Conservation (phyloP, 2,329 filamentous ascomycete genomes). For the Colletotrichum sp. region DNA sequence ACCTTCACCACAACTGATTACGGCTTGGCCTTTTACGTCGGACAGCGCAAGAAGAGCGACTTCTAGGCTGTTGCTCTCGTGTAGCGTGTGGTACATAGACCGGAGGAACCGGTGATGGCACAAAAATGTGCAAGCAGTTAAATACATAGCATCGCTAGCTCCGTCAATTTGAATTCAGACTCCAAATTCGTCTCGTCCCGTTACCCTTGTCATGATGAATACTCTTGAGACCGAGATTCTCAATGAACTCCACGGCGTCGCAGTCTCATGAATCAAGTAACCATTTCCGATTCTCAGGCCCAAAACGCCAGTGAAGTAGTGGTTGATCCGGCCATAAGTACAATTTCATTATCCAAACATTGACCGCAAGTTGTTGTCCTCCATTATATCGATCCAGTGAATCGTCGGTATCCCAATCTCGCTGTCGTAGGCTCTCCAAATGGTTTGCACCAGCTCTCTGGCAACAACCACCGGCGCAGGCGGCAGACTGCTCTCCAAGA, state of each 20-base stretch:
- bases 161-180: too few species aligned
- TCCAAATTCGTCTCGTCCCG: rapidly evolving
- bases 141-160: neutral
- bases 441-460: slow-evolving; percentile 42
- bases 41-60: slow-evolving; percentile 40
- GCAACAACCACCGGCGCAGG: slow-evolving; percentile 47
- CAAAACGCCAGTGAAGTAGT: neutral
- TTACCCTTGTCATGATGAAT: neutral
- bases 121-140: neutral
- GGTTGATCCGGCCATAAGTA: neutral
- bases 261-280: neutral
- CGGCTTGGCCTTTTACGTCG: slow-evolving; percentile 64
- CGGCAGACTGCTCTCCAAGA: slow-evolving; percentile 42
- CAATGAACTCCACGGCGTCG: rapidly evolving
- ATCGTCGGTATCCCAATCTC: slow-evolving; percentile 37
- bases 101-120: neutral
- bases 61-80: slow-evolving; percentile 18
- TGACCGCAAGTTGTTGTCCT: slow-evolving; percentile 33
- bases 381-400: slow-evolving; percentile 50
- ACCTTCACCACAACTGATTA: slow-evolving; percentile 68
- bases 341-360: slow-evolving; percentile 32
- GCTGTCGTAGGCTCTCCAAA: slow-evolving; percentile 45
- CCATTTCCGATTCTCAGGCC: neutral
- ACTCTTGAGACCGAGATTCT: rapidly evolving
- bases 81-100: rapidly evolving